Conservation (phyloP, 169 alveolate genomes). For the Cryptosporidium felis region DNA sequence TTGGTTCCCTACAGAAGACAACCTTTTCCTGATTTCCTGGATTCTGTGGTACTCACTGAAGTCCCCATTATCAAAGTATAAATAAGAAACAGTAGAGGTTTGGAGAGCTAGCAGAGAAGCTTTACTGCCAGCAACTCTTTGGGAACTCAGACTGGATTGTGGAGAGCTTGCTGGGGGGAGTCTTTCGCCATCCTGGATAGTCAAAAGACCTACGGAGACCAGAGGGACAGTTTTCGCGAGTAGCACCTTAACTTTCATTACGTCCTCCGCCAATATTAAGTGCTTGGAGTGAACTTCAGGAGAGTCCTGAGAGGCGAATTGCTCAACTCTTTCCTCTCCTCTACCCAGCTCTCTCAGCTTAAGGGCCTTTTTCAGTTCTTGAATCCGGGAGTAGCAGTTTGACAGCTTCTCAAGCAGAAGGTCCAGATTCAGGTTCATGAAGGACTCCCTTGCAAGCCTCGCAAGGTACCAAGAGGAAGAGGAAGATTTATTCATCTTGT, state of each 20-base stretch:
- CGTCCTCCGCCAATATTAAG: conserved; percentile 43
- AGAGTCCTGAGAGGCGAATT: too few species aligned
- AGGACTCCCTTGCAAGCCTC: conserved; percentile 75
- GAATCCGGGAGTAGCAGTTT: conserved; percentile 1
- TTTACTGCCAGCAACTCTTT: not conserved
- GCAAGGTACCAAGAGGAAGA: conserved; percentile 76
- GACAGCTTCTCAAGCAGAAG: conserved; percentile 67
- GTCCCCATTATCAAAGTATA: conserved; percentile 61
- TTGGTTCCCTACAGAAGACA: not conserved
- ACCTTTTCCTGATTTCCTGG: conserved; percentile 7
- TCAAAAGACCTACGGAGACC: conserved; percentile 37
- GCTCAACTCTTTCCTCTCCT: not conserved
- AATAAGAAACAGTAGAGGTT: conserved; percentile 47
- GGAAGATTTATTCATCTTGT: conserved; percentile 76
- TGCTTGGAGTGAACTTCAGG: conserved; percentile 53
- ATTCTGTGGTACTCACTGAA: conserved; percentile 47
- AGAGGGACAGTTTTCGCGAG: conserved; percentile 19
- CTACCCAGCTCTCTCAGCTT: not conserved
- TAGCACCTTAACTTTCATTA: conserved; percentile 64
- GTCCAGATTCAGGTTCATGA: conserved; percentile 72
- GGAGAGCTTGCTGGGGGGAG: not conserved
- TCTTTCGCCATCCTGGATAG: not conserved
- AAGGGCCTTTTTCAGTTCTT: conserved; percentile 3
- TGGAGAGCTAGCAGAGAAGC: conserved; percentile 18
- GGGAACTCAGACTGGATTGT: not conserved